Base-by-base conservation (phyloP, 176 grass and related monocot genomes). In the Oryza coarctata region DNA sequence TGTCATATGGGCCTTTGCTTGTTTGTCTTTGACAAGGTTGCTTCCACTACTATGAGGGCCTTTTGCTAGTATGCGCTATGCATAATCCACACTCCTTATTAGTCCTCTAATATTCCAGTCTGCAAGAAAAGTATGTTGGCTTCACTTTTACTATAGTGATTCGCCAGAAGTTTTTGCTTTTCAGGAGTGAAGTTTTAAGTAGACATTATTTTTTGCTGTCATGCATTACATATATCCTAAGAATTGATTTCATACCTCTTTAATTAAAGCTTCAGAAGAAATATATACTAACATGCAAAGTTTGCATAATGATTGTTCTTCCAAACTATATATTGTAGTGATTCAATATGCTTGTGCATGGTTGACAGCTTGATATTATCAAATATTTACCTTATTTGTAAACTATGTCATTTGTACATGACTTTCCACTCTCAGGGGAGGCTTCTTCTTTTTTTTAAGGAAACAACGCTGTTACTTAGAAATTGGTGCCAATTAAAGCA, bases 11-110 rank as follows among this genome's bases (percentile, higher is more conserved):
- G 60, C 41, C 26, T 83, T 77, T 25, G 25, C 13, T 9, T 28
- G 63, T 74, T 66, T 83, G 26, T 13, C 44, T 65, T 23, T 7
- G 25, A 68, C 40, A 49, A 9, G 27, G 43, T 74, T 75, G 10
- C 64, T 75, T 86, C 14, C 77, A 75, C 23, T 18, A 41, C n/a
- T 52, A 34, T 65, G 5, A 43, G 7, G 34, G 9, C 12, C 28
- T 44, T 74, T 55, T 47, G 44, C 7, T 47, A 14, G 13, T 47
- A 47, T 33, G 32, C 7, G 18, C 32, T 61, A 13, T 88, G 41
- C 70, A 61, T 49, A 73, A 31, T 79, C 31, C 55, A 70, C 27
- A 17, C 44, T 77, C 76, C 39, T 68, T 84, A 43, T 15, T 23
- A 36, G 45, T 70, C 69, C 25, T 32, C 33, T 23, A 40, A 65